phyloP scores from a whole-genome alignment of 139 green algal genomes.

The Coccomyxa sp. region DNA sequence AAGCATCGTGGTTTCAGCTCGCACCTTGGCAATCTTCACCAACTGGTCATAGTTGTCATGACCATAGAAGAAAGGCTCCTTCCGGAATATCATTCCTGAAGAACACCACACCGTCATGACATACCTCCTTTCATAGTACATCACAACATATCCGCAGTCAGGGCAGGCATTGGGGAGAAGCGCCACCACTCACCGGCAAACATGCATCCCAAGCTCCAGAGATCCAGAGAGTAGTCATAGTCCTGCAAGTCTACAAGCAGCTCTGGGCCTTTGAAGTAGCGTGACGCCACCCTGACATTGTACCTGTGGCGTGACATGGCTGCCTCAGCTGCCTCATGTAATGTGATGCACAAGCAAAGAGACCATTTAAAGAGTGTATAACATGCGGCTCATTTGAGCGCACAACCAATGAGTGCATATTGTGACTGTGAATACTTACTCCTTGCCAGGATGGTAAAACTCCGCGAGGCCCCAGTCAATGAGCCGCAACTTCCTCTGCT shows the following conservation, averaged over 20 bases:
- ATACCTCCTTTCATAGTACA: neutral
- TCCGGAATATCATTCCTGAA: constrained; percentile 88
- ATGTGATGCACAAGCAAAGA: neutral
- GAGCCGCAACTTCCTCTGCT: constrained; percentile 82
- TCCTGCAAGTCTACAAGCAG: constrained; percentile 97
- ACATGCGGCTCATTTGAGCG: too few species aligned
- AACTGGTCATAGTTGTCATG: constrained; percentile 99
- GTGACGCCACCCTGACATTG: constrained; percentile 94
- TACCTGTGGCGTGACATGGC: constrained; percentile 52
- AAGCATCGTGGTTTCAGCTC: neutral
- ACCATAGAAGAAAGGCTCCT: constrained; percentile 99
- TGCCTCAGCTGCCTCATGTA: neutral
- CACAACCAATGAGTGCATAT: too few species aligned
- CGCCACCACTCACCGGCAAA: constrained; percentile 26
- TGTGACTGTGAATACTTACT: constrained; percentile 17
- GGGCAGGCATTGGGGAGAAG: neutral
- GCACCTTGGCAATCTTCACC: constrained; percentile 93
- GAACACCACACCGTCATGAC: neutral
- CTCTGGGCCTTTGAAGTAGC: constrained; percentile 98
- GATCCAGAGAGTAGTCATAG: constrained; percentile 98
- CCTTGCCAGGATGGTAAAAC: constrained; percentile 92
- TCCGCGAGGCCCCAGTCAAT: constrained; percentile 99
- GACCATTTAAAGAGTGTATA: neutral
- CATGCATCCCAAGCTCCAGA: constrained; percentile 92
- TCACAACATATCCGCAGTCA: too few species aligned